Conservation (phyloP, 306 rosid species). For the Benincasa hispida region DNA sequence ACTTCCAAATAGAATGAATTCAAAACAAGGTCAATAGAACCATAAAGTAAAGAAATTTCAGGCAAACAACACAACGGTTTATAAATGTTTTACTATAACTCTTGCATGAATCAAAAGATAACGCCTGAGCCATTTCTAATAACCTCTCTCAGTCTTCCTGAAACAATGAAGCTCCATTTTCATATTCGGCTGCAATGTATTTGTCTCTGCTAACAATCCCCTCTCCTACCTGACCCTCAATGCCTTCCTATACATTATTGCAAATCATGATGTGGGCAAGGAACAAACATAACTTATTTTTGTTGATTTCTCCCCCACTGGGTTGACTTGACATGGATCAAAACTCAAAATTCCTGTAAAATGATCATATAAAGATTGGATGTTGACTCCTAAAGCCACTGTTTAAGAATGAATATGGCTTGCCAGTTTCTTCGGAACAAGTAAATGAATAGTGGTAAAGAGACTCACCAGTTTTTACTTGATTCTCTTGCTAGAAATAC, state of each 20-base stretch:
- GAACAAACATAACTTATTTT: background rate
- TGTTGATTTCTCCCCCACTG: background rate
- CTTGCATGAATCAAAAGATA: background rate
- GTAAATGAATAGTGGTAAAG: background rate
- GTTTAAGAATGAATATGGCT: background rate
- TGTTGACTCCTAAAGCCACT: background rate
- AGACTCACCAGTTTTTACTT: slow-evolving; percentile 1
- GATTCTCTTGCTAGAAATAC: slow-evolving; percentile 21
- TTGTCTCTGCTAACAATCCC: background rate
- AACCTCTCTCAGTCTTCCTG: background rate
- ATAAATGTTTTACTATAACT: background rate
- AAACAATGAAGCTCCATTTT: background rate
- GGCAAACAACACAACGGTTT: background rate
- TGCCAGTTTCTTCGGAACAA: background rate
- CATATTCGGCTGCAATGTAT: background rate
- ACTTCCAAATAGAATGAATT: background rate
- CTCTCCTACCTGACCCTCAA: background rate
- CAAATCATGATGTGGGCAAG: background rate
- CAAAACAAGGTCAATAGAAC: background rate
- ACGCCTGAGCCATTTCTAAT: background rate
- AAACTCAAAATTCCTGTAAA: background rate
- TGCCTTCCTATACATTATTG: background rate
- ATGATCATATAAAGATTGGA: background rate
- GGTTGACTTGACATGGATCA: background rate
- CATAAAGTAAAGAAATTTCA: background rate